phyloP scores from a whole-genome alignment of 2,329 filamentous ascomycete species.

The Peltaster fructicola region DNA sequence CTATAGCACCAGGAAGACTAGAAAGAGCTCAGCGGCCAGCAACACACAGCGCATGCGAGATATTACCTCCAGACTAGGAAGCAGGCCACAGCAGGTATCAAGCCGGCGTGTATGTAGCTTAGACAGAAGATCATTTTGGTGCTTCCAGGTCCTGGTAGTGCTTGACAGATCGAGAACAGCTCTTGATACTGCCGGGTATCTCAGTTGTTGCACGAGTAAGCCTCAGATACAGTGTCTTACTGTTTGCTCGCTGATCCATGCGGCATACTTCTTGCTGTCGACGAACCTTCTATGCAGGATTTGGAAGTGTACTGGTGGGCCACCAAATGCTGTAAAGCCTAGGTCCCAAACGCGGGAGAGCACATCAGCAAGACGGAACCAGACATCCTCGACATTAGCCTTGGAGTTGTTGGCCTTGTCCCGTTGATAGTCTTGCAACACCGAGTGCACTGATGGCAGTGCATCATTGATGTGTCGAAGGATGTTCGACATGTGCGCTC shows the following conservation, averaged over 20 bases:
- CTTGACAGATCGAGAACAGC: constrained; percentile 51
- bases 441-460: too few relatives aligned
- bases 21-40: too few relatives aligned
- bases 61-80: constrained; percentile 54
- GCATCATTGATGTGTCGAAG: too few relatives aligned
- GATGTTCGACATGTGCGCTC: too few relatives aligned
- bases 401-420: too few relatives aligned
- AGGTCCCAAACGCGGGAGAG: too few relatives aligned
- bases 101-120: constrained; percentile 43
- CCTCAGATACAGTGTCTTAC: too few relatives aligned
- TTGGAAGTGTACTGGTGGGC: constrained; percentile 52
- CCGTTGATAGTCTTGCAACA: too few relatives aligned
- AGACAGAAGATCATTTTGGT: constrained; percentile 64
- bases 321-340: constrained; percentile 20
- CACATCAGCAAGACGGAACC: too few relatives aligned
- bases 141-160: constrained; percentile 47
- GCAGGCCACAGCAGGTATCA: constrained; percentile 37
- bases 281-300: constrained; percentile 49
- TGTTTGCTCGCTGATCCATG: constrained; percentile 55
- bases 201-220: too few relatives aligned
- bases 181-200: constrained; percentile 60
- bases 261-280: constrained; percentile 27
- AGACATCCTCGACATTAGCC: too few relatives aligned
- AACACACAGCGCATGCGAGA: too few relatives aligned
- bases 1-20: constrained; percentile 52